Percentiles rank a stretch among this genome's conserved stretches.
These are phyloP conservation scores for Vigna trinervia DNA, from an alignment of 306 rosid genomes.

Conservation along the genomic window DNA sequence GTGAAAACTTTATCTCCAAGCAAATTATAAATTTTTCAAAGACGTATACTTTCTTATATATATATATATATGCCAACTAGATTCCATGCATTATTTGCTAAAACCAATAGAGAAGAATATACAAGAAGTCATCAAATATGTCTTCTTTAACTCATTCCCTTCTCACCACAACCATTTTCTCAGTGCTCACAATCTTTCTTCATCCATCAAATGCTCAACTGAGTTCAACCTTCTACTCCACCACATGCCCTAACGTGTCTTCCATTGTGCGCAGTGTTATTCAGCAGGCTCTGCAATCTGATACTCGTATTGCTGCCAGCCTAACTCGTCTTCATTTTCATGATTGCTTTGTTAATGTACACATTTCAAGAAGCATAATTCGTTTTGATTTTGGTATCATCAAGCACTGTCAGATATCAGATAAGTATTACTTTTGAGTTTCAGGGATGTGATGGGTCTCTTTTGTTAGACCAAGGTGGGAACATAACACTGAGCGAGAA, in stretches of 20 bases:
- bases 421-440: not conserved
- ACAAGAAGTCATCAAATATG: conserved; percentile 47
- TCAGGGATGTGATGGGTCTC: conserved; percentile 83
- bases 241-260: conserved; percentile 72
- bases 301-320: conserved; percentile 74
- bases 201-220: conserved; percentile 64
- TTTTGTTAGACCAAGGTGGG: conserved; percentile 60
- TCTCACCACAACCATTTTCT: conserved; percentile 28
- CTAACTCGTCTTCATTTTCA: conserved; percentile 77
- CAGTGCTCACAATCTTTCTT: conserved; percentile 11
- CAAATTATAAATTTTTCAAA: conserved; percentile 32
- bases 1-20: conserved; percentile 39
- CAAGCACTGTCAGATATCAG: not conserved
- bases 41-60: conserved; percentile 24
- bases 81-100: not conserved
- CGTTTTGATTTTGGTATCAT: not conserved
- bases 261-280: conserved; percentile 58
- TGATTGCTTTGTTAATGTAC: conserved; percentile 71
- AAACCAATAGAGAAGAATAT: conserved; percentile 10
- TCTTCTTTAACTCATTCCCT: conserved; percentile 20
- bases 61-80: conserved; percentile 14
- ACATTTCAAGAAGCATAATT: not conserved
- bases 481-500: conserved; percentile 75
- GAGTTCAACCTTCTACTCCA: conserved; percentile 63
- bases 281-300: conserved; percentile 67